Evolutionary conservation across 2,329 filamentous ascomycete species (phyloP).

Genomic region (Leptoxyphium fumago): DNA sequence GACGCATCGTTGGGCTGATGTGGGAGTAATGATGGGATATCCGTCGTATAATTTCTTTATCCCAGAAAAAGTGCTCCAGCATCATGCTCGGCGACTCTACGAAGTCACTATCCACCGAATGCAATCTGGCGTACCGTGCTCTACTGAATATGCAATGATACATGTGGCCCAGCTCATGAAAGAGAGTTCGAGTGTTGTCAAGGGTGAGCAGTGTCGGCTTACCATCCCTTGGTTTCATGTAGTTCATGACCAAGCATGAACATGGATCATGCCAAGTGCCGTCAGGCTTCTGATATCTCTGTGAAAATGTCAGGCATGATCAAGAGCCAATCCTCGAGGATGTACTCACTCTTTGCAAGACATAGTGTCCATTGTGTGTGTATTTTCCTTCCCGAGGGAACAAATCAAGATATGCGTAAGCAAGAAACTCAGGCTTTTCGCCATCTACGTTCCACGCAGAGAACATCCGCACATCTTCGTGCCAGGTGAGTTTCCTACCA

Average conservation of each 20-base stretch:
- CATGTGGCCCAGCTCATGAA: slow-evolving; percentile 43
- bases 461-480: slow-evolving; percentile 62
- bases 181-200: slow-evolving; percentile 62
- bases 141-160: slow-evolving; percentile 30
- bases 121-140: slow-evolving; percentile 30
- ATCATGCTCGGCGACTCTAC: slow-evolving; percentile 32
- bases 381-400: slow-evolving; percentile 67
- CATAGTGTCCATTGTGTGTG: slow-evolving; percentile 68
- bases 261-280: slow-evolving; percentile 57
- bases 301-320: not conserved
- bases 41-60: not conserved
- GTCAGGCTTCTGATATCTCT: slow-evolving; percentile 34
- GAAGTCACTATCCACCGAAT: slow-evolving; percentile 31
- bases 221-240: slow-evolving; percentile 56
- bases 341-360: slow-evolving; percentile 41
- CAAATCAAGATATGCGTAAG: slow-evolving; percentile 65
- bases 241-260: slow-evolving; percentile 66
- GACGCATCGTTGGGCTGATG: not conserved
- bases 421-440: slow-evolving; percentile 54
- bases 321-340: not conserved
- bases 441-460: slow-evolving; percentile 62
- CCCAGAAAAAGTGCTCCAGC: slow-evolving; percentile 34
- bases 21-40: not conserved
- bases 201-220: slow-evolving; percentile 66
- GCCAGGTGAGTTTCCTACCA: slow-evolving; percentile 57